These are phyloP conservation scores for Alternaria panax DNA, from an alignment of 2,329 filamentous ascomycete species.

Conservation along the genomic window DNA sequence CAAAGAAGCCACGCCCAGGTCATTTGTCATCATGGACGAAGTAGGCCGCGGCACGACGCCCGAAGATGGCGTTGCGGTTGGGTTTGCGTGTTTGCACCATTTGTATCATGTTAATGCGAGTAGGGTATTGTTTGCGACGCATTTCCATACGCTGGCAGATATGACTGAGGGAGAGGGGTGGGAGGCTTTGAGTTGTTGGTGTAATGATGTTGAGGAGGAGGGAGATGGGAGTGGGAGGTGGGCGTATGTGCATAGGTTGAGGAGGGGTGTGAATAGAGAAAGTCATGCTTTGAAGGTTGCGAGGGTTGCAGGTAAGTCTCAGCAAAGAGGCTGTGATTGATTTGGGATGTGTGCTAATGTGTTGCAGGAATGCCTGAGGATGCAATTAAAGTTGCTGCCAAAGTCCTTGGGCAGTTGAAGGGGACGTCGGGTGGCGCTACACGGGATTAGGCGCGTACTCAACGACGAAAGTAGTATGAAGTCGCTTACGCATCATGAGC, in stretches of 20 bases:
- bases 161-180: conserved; percentile 67
- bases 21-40: conserved; percentile 97
- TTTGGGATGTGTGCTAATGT: no score
- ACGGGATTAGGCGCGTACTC: no score
- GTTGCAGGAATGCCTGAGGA: conserved; percentile 76
- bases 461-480: no score
- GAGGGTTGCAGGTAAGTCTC: conserved; percentile 78
- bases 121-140: conserved; percentile 89
- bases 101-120: conserved; percentile 79
- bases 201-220: conserved; percentile 86
- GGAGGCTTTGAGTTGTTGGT: conserved; percentile 74
- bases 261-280: conserved; percentile 80
- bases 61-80: conserved; percentile 87
- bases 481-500: no score
- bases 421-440: no score
- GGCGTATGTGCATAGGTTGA: conserved; percentile 83
- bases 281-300: conserved; percentile 98
- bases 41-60: conserved; percentile 94
- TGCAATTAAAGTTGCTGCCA: conserved; percentile 72
- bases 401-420: conserved; percentile 58
- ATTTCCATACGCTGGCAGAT: conserved; percentile 87
- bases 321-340: no score
- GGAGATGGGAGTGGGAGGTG: conserved; percentile 64
- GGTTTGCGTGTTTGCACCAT: conserved; percentile 87
- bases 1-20: conserved; percentile 79